Percentiles rank a stretch among this genome's conserved stretches.
Conservation (phyloP, 192 early-diverging fungal species). For the Gamsiella multidivaricata region DNA sequence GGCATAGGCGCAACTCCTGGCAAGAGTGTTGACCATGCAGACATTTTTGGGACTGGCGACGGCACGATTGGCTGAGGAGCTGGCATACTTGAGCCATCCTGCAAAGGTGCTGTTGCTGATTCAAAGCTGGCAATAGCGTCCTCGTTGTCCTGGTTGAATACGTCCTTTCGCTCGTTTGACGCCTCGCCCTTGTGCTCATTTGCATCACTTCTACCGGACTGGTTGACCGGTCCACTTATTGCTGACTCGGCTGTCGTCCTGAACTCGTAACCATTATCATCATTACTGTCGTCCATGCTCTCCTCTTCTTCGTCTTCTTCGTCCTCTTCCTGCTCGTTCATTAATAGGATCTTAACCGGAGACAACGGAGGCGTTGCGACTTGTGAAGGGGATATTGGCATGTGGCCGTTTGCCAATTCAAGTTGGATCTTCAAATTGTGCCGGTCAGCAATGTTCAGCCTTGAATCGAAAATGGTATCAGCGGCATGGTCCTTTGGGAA, state of each 20-base stretch:
- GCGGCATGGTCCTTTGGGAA: neutral
- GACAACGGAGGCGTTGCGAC: conserved; percentile 31
- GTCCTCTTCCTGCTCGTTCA: neutral
- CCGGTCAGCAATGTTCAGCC: neutral
- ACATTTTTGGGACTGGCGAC: conserved; percentile 14
- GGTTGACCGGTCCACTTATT: no score
- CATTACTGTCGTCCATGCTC: neutral
- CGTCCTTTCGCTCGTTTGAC: neutral
- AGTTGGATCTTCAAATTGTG: neutral
- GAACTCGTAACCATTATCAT: neutral
- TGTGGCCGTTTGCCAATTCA: neutral
- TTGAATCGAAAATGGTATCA: neutral
- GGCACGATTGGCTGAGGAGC: neutral
- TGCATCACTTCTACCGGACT: no score
- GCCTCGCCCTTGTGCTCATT: no score
- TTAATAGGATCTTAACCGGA: conserved; percentile 11
- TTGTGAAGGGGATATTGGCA: conserved; percentile 25
- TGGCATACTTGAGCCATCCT: neutral
- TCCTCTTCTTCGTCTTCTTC: neutral
- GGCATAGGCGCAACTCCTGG: conserved; percentile 45
- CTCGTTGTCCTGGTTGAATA: neutral
- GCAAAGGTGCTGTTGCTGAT: neutral
- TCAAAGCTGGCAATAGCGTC: neutral
- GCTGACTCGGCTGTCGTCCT: no score
- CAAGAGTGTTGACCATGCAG: conserved; percentile 48